phyloP scores from a whole-genome alignment of 805 yeast species.

The Yarrowia sp. region DNA sequence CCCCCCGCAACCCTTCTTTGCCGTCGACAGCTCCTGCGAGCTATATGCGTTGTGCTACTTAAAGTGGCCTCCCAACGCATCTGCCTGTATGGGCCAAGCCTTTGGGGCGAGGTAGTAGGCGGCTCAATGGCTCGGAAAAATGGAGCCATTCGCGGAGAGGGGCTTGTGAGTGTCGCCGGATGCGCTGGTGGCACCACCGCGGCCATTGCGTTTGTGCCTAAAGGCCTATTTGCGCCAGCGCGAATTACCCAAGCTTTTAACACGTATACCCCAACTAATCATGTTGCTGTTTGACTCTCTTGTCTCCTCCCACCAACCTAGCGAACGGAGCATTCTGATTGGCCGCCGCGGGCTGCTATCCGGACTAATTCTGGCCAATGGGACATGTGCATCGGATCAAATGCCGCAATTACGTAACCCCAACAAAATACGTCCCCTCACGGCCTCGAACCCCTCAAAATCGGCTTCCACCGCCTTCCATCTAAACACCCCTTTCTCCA shows the following conservation, averaged over 20 bases:
- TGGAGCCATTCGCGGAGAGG: too few relatives aligned
- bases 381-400: neutral
- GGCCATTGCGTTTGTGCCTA: too few relatives aligned
- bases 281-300: neutral
- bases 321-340: neutral
- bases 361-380: constrained; percentile 23
- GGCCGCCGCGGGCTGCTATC: constrained; percentile 2
- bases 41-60: constrained; percentile 11
- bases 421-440: constrained; percentile 8
- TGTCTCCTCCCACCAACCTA: neutral
- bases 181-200: too few relatives aligned
- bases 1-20: neutral
- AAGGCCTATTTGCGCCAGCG: neutral
- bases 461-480: constrained; percentile 3
- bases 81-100: neutral
- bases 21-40: neutral
- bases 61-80: constrained; percentile 18
- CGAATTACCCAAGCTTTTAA: neutral
- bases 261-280: constrained; percentile 10
- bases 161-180: too few relatives aligned
- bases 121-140: neutral
- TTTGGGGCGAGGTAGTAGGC: too few relatives aligned
- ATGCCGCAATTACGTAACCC: constrained; percentile 23
- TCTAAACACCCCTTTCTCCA: constrained; percentile 16
- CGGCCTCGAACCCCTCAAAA: neutral